Evolutionary conservation across 2,329 filamentous ascomycete genomes (phyloP).

Genomic region (Lachnum nothofagi): DNA sequence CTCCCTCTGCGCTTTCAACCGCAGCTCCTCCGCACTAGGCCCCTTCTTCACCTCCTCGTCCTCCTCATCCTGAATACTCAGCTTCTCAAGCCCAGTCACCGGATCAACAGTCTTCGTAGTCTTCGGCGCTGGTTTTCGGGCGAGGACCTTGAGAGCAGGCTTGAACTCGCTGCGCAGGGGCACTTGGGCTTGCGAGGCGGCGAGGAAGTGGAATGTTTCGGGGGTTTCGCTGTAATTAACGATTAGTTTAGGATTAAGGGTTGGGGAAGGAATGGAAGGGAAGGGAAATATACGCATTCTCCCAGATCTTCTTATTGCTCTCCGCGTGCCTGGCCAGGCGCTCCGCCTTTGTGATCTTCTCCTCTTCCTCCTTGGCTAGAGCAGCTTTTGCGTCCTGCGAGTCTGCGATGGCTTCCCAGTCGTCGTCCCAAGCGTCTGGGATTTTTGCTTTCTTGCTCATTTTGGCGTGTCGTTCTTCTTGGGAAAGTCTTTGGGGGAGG

Average conservation of each 20-base stretch:
- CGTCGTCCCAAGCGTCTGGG: conserved; percentile 80
- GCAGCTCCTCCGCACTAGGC: conserved; percentile 69
- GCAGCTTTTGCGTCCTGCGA: conserved; percentile 33
- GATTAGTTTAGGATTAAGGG: conserved; percentile 1
- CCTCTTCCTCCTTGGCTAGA: conserved; percentile 15
- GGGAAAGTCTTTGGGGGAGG: not conserved
- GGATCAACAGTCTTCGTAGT: conserved; percentile 55
- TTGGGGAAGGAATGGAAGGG: conserved; percentile 10
- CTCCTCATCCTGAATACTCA: conserved; percentile 51
- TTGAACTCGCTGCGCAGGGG: conserved; percentile 71
- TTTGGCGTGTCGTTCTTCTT: conserved; percentile 3
- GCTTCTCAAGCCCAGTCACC: conserved; percentile 43
- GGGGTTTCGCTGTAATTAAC: conserved; percentile 51
- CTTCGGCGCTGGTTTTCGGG: conserved; percentile 67
- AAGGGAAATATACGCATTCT: conserved; percentile 63
- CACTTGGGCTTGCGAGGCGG: conserved; percentile 53
- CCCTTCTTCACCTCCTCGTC: conserved; percentile 59
- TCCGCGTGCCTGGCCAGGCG: conserved; percentile 75
- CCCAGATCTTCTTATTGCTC: conserved; percentile 80
- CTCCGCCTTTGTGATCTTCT: conserved; percentile 63
- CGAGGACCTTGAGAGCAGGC: conserved; percentile 76
- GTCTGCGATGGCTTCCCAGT: conserved; percentile 80
- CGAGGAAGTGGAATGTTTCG: conserved; percentile 69
- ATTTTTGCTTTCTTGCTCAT: conserved; percentile 41
- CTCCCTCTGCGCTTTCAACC: conserved; percentile 70